phyloP scores from a whole-genome alignment of 2,329 filamentous ascomycete species.

The Epichloe uncinata region DNA sequence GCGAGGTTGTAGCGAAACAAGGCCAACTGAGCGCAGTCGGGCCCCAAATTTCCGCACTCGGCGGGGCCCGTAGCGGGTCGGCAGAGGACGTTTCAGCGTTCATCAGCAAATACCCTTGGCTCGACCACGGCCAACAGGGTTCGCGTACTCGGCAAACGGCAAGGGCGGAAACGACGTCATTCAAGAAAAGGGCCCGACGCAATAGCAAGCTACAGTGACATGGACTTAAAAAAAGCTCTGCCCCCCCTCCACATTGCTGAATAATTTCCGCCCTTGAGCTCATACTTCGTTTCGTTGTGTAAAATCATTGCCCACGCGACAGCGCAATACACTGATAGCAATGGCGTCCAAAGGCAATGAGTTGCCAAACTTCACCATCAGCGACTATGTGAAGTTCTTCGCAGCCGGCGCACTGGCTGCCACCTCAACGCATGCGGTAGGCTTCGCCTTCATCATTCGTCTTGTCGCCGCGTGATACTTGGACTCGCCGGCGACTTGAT shows the following conservation, averaged over 20 bases:
- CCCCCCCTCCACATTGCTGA: not conserved
- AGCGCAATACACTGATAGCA: not conserved
- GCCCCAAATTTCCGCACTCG: not conserved
- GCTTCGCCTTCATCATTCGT: conserved; percentile 7
- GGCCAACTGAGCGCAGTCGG: too few relatives aligned
- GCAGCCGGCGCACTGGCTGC: conserved; percentile 38
- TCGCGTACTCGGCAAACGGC: not conserved
- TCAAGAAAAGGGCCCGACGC: not conserved
- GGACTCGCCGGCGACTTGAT: not conserved
- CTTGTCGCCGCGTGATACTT: not conserved
- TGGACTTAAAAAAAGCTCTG: not conserved
- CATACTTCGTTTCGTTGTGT: too few relatives aligned
- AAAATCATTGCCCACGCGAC: not conserved
- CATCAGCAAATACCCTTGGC: not conserved
- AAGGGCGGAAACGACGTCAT: conserved; percentile 10
- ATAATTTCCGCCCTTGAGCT: not conserved
- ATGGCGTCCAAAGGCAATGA: conserved; percentile 17
- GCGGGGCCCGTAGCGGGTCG: not conserved
- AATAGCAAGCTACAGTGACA: not conserved
- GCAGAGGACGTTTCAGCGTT: not conserved
- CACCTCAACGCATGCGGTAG: conserved; percentile 36
- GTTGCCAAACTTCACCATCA: conserved; percentile 25
- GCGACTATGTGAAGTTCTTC: conserved; percentile 41
- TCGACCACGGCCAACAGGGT: not conserved
- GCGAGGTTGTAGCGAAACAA: too few relatives aligned